Conservation (phyloP, 768 basidiomycete genomes). For the Clavulina sp. region DNA sequence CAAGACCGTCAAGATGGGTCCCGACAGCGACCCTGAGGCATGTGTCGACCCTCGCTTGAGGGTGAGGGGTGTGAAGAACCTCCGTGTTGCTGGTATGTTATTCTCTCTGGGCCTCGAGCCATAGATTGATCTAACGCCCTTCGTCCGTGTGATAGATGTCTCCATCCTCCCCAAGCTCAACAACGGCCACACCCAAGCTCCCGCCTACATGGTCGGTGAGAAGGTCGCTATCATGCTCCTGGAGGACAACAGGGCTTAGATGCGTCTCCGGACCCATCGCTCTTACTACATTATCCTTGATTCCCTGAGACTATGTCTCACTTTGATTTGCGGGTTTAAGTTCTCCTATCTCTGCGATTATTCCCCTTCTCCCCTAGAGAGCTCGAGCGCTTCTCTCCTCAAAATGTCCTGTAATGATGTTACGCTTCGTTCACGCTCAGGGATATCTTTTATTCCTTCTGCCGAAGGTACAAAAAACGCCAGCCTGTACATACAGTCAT, state of each 20-base stretch:
- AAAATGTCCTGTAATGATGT: too few relatives aligned
- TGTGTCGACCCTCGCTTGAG: slow-evolving; percentile 5
- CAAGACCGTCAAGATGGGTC: slow-evolving; percentile 7
- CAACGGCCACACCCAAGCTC: slow-evolving; percentile 1
- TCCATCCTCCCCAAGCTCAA: slow-evolving; percentile 6
- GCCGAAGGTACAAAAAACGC: too few relatives aligned
- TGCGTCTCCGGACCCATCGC: too few relatives aligned
- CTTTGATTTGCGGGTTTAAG: too few relatives aligned
- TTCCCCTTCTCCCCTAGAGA: too few relatives aligned
- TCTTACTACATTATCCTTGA: too few relatives aligned
- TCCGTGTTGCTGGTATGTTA: slow-evolving; percentile 1
- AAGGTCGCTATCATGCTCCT: not conserved
- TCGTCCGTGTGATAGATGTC: not conserved
- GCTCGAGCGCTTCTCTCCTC: too few relatives aligned
- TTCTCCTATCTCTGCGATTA: too few relatives aligned
- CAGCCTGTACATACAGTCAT: too few relatives aligned
- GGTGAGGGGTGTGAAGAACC: slow-evolving; percentile 3
- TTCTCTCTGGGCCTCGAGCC: not conserved
- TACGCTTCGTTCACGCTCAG: too few relatives aligned
- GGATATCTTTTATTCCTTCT: too few relatives aligned
- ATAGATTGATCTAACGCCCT: not conserved
- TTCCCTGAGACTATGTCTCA: too few relatives aligned
- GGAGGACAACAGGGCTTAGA: not conserved
- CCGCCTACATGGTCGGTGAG: slow-evolving; percentile 1
- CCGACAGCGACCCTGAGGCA: not conserved